Conservation (phyloP, 306 rosid species). For the Arachis hypogaea region DNA sequence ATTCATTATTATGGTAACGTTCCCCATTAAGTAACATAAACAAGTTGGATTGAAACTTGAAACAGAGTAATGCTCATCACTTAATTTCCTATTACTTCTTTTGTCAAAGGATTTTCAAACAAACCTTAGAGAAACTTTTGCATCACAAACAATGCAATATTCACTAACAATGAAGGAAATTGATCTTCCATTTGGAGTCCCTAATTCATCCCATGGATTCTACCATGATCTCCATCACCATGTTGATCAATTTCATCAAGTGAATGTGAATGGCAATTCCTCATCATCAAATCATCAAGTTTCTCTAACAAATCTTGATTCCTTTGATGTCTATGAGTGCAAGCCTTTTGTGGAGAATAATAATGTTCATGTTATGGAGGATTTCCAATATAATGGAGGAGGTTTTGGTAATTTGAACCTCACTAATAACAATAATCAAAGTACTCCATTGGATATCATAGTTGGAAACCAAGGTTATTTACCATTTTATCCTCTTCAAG, state of each 20-base stretch:
- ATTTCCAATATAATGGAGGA: conserved; percentile 57
- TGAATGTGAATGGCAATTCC: conserved; percentile 36
- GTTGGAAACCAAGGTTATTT: conserved; percentile 42
- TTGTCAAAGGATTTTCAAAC: conserved; percentile 66
- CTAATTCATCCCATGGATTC: conserved; percentile 49
- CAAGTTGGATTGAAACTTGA: conserved; percentile 39
- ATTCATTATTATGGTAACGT: conserved; percentile 30
- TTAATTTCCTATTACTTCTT: conserved; percentile 30
- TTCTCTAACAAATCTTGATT: conserved; percentile 46
- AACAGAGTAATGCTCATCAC: conserved; percentile 32
- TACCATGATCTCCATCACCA: conserved; percentile 61
- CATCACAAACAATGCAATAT: conserved; percentile 39
- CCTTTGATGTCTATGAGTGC: conserved; percentile 51
- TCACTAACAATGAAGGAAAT: conserved; percentile 37
- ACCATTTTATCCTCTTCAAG: conserved; percentile 42
- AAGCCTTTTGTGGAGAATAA: conserved; percentile 55
- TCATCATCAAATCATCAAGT: conserved; percentile 39
- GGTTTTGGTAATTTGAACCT: conserved; percentile 42
- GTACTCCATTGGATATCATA: conserved; percentile 47
- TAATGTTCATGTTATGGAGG: conserved; percentile 58
- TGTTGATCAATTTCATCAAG: conserved; percentile 47
- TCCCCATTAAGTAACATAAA: conserved; percentile 52
- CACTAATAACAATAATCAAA: conserved; percentile 22
- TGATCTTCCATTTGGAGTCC: conserved; percentile 46
- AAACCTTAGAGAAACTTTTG: conserved; percentile 42